Percentiles rank a stretch among this genome's conserved stretches.
phyloP scores from a whole-genome alignment of 805 yeast genomes.

The Metschnikowia gelsemii region DNA sequence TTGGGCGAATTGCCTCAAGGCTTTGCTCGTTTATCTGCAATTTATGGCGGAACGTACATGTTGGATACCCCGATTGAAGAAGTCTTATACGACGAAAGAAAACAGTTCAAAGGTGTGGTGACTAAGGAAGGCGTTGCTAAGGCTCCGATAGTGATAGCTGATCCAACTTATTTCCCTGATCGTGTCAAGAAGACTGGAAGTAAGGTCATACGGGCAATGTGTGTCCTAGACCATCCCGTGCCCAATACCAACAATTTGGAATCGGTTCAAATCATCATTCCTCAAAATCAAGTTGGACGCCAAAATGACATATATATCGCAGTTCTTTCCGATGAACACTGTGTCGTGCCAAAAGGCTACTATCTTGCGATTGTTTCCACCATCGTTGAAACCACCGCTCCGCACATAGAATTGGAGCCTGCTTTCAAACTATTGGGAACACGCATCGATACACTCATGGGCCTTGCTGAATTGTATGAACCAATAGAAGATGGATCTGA shows the following conservation, averaged over 20 bases:
- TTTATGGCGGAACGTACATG: constrained; percentile 98
- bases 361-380: constrained; percentile 93
- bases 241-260: constrained; percentile 80
- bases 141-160: constrained; percentile 93
- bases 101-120: constrained; percentile 76
- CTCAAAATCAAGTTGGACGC: constrained; percentile 92
- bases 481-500: constrained; percentile 80
- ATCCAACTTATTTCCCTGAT: constrained; percentile 95
- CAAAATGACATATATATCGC: constrained; percentile 95
- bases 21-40: constrained; percentile 93
- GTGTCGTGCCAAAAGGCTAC: constrained; percentile 85
- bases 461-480: constrained; percentile 86
- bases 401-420: constrained; percentile 88
- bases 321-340: constrained; percentile 82
- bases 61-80: constrained; percentile 94
- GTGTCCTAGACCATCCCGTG: constrained; percentile 86
- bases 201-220: constrained; percentile 79
- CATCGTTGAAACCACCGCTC: constrained; percentile 87
- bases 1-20: constrained; percentile 99
- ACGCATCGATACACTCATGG: constrained; percentile 83
- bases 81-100: constrained; percentile 64
- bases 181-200: constrained; percentile 70
- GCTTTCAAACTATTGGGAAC: constrained; percentile 90
- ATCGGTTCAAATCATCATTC: constrained; percentile 91
- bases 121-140: constrained; percentile 89